Evolutionary conservation across 2,329 filamentous ascomycete species (phyloP), one percentile per base, ranked within the genome.

Genomic region (Penicillium oxalicum): DNA sequence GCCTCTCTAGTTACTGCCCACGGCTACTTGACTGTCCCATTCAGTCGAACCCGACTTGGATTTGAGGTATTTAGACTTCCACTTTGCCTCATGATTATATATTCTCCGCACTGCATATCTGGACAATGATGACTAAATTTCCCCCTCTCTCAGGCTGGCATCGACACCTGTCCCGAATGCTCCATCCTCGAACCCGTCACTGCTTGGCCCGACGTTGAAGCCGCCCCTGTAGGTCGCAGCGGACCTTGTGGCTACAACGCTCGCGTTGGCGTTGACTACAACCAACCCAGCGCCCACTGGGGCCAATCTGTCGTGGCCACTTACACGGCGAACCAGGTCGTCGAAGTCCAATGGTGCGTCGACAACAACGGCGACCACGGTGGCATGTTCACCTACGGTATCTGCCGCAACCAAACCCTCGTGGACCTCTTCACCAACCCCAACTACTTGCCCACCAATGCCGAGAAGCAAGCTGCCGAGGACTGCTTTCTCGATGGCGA

Each of bases 351-450:
- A 58, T 80, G 77, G 77, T 80, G 77, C 45, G 70, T 79, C 13
- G 77, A 80, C 55, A 64, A 78, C 61, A 80, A 79, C 54, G 77
- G 77, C 0, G 77, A 80, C 53, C 77, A 80, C 52, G 76, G 77
- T 26, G 77, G 77, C 61, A 79, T 79, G 76, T 80, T 78, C 61
- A 70, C 62, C 55, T 80, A 78, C 60, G 74, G 77, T 8, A 73
- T 79, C 52, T 80, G 77, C 56, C 70, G 76, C 52, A 65, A 80
- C 54, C 76, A 79, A 54, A 65, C 61, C 0, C 60, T 80, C 0
- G 74, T 79, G 28, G 69, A 78, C 64, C 74, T 75, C 53, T 73
- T 80, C 55, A 61, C 78, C 1, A 70, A 72, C 1, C 69, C 75
- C 0, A 59, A 56, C 6, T 77, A 79, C 51, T 54, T 75, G 3